These are phyloP conservation scores for Lactarius sanguifluus DNA, from an alignment of 768 basidiomycete genomes.

Conservation along the genomic window DNA sequence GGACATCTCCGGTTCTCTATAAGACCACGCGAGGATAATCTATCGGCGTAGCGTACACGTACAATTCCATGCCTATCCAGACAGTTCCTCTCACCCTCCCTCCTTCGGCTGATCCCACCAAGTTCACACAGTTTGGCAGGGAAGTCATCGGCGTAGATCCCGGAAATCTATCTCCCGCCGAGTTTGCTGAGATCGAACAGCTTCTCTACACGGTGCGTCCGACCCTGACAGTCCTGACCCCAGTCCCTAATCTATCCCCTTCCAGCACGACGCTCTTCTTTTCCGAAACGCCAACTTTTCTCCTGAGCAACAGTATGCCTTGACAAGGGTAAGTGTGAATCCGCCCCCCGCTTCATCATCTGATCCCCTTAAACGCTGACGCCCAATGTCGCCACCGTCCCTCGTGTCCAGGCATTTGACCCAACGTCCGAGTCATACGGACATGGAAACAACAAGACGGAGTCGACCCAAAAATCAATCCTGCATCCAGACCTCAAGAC, in stretches of 20 bases:
- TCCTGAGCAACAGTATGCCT: slow-evolving; percentile 80
- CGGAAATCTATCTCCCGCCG: slow-evolving; percentile 53
- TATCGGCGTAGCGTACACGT: neutral
- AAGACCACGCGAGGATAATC: too few species aligned
- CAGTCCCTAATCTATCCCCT: slow-evolving; percentile 9
- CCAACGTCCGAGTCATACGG: slow-evolving; percentile 65
- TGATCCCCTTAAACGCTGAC: neutral
- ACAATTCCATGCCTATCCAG: slow-evolving; percentile 60
- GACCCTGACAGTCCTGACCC: neutral
- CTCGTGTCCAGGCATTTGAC: slow-evolving; percentile 68
- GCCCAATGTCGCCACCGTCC: slow-evolving; percentile 11
- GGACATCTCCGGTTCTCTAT: neutral
- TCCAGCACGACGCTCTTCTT: slow-evolving; percentile 68
- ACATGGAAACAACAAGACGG: slow-evolving; percentile 87
- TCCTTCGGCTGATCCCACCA: slow-evolving; percentile 62
- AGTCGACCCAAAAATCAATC: slow-evolving; percentile 70
- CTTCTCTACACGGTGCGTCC: slow-evolving; percentile 71
- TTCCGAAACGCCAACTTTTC: slow-evolving; percentile 68
- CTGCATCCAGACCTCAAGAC: slow-evolving; percentile 87
- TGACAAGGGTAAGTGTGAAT: slow-evolving; percentile 66
- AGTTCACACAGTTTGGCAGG: slow-evolving; percentile 71
- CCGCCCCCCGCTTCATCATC: neutral
- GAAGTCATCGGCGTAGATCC: slow-evolving; percentile 76
- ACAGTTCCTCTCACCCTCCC: slow-evolving; percentile 67
- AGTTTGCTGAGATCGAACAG: slow-evolving; percentile 66